Percentiles rank a stretch among this genome's conserved stretches.
These are phyloP conservation scores for Aspergillus carlsbadensis DNA, from an alignment of 495 filamentous ascomycete genomes.

Conservation along the genomic window DNA sequence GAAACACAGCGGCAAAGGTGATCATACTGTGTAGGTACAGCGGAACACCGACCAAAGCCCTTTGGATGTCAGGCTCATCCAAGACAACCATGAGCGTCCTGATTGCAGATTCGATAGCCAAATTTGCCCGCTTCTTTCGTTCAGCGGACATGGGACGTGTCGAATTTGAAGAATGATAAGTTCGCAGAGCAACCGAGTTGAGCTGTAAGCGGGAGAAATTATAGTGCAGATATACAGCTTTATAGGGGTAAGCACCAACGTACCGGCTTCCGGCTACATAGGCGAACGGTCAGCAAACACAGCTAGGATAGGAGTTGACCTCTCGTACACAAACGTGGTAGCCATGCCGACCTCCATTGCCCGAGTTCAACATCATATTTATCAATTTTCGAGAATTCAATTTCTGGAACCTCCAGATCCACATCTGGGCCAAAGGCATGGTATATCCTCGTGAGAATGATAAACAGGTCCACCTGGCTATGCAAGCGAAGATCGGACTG, in stretches of 20 bases:
- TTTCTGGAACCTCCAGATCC: conserved; percentile 50
- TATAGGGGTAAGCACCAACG: conserved; percentile 53
- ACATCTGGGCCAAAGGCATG: conserved; percentile 59
- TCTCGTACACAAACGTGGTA: conserved; percentile 45
- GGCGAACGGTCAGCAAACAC: conserved; percentile 12
- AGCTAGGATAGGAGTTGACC: neutral
- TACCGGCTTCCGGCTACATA: conserved; percentile 47
- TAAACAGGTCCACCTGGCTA: conserved; percentile 59
- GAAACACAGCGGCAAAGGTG: conserved; percentile 54
- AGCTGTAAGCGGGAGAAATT: conserved; percentile 57
- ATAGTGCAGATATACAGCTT: conserved; percentile 52
- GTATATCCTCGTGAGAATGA: conserved; percentile 56
- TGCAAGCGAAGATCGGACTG: conserved; percentile 54
- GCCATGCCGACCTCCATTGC: conserved; percentile 50
- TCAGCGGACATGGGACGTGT: conserved; percentile 49
- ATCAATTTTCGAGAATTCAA: conserved; percentile 44
- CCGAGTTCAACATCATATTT: conserved; percentile 44
- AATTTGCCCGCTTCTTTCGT: conserved; percentile 51
- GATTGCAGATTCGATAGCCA: conserved; percentile 55
- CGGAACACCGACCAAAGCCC: conserved; percentile 50
- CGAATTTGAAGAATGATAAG: conserved; percentile 48
- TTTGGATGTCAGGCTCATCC: conserved; percentile 51
- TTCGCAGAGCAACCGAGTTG: conserved; percentile 57
- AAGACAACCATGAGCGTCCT: conserved; percentile 48
- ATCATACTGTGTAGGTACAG: conserved; percentile 58